Percentiles rank a stretch among this genome's conserved stretches.
Conservation (phyloP, 352 stramenopile genomes). For the Globisporangium carolinianum region DNA sequence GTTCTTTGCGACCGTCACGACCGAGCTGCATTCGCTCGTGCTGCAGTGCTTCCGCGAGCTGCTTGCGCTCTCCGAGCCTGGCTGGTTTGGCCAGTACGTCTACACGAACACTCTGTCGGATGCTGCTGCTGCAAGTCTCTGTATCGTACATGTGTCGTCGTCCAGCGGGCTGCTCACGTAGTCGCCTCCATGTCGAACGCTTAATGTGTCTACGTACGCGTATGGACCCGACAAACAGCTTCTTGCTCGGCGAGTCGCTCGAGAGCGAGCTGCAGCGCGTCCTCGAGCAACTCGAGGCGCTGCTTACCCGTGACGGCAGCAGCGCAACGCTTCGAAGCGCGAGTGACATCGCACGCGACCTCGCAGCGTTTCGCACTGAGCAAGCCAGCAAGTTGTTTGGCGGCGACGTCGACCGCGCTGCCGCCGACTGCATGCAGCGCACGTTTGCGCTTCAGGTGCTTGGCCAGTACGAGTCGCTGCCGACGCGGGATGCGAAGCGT, state of each 20-base stretch:
- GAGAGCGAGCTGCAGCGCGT: conserved; percentile 15
- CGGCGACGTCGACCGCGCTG: neutral
- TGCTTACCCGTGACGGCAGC: conserved; percentile 15
- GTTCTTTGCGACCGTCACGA: conserved; percentile 16
- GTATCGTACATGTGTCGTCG: neutral
- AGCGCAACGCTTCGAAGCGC: conserved; percentile 13
- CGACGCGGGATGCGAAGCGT: conserved; percentile 1
- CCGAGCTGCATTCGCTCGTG: conserved; percentile 9
- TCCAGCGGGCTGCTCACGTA: too few relatives aligned
- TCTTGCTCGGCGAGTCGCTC: conserved; percentile 21
- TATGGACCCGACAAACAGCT: neutral
- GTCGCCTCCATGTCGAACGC: too few relatives aligned
- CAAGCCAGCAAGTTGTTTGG: neutral
- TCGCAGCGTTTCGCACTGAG: conserved; percentile 7
- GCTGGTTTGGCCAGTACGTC: conserved; percentile 13
- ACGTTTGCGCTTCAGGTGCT: conserved; percentile 9
- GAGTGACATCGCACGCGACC: conserved; percentile 7
- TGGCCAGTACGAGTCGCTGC: neutral
- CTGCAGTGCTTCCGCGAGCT: conserved; percentile 3
- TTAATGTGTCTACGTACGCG: neutral
- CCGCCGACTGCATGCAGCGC: neutral
- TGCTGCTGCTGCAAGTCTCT: neutral
- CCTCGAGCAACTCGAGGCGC: neutral
- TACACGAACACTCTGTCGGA: neutral
- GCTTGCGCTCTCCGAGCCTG: conserved; percentile 1